Conservation (phyloP, 805 yeast species). For the Danielia reshetovae region DNA sequence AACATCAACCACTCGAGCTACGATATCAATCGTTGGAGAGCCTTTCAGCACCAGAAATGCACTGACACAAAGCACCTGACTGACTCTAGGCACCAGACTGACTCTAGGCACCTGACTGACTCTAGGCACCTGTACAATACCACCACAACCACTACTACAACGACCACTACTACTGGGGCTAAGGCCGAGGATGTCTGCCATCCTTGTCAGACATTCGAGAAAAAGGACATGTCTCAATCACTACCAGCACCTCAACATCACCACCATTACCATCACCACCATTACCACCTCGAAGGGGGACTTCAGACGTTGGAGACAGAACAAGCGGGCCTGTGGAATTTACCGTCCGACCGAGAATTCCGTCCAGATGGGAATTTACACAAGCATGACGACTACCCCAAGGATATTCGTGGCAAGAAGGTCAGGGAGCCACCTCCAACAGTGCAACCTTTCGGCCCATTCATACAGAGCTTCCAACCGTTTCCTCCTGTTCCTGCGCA, state of each 20-base stretch:
- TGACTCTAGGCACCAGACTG: not conserved
- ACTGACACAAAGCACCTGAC: no score
- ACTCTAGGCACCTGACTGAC: not conserved
- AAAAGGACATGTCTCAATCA: no score
- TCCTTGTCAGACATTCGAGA: no score
- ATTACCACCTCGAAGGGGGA: conserved; percentile 4
- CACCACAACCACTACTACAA: conserved; percentile 13
- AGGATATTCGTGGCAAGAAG: conserved; percentile 2
- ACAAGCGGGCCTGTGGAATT: not conserved
- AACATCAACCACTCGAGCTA: conserved; percentile 8
- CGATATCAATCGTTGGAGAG: conserved; percentile 17
- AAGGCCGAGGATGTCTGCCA: not conserved
- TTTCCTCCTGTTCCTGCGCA: no score
- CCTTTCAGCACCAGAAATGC: conserved; percentile 9
- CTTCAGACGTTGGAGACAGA: not conserved
- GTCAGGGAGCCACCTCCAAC: no score
- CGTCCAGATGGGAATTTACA: not conserved
- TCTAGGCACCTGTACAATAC: conserved; percentile 9
- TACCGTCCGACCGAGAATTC: conserved; percentile 1
- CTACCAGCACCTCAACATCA: no score
- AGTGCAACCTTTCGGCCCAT: no score
- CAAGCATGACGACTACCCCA: conserved; percentile 3
- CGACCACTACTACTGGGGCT: conserved; percentile 13
- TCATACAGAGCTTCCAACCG: no score
- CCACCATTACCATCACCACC: conserved; percentile 4